These are phyloP conservation scores for Larix kaempferi DNA, from an alignment of 75 land plant genomes.

Conservation along the genomic window DNA sequence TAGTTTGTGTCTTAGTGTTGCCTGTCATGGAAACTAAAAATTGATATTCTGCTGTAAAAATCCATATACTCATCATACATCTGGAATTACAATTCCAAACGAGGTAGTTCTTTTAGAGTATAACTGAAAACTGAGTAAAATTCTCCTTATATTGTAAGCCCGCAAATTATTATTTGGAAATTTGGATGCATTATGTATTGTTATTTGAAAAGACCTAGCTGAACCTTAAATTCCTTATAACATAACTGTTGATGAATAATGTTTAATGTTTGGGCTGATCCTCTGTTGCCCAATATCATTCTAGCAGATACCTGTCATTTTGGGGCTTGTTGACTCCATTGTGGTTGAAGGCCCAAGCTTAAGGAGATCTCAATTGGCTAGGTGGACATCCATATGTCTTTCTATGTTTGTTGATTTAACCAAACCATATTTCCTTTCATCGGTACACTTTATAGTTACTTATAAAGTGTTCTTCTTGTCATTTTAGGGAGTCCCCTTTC, in stretches of 20 bases:
- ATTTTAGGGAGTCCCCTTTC: slow-evolving; percentile 34
- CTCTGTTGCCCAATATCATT: neutral
- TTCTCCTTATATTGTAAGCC: neutral
- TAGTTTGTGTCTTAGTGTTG: neutral
- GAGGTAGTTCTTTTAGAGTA: neutral
- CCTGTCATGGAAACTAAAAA: neutral
- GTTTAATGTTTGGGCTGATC: neutral
- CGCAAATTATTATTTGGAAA: too few relatives aligned
- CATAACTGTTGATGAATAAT: neutral
- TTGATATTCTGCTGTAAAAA: too few relatives aligned
- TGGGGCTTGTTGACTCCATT: neutral
- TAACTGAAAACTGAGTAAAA: neutral
- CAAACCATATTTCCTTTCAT: neutral
- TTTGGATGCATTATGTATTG: neutral
- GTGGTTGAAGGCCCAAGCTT: neutral
- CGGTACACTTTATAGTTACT: neutral
- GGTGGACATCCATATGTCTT: neutral
- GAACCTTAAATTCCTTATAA: neutral
- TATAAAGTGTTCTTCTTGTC: neutral
- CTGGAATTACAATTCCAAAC: neutral
- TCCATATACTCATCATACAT: neutral
- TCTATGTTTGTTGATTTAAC: too few relatives aligned
- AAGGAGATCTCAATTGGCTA: neutral
- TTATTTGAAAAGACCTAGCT: neutral
- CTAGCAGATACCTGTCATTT: neutral